Percentiles rank a stretch among this genome's conserved stretches.
Conservation (phyloP, 495 filamentous ascomycete genomes). For the Lophium mytilinum region DNA sequence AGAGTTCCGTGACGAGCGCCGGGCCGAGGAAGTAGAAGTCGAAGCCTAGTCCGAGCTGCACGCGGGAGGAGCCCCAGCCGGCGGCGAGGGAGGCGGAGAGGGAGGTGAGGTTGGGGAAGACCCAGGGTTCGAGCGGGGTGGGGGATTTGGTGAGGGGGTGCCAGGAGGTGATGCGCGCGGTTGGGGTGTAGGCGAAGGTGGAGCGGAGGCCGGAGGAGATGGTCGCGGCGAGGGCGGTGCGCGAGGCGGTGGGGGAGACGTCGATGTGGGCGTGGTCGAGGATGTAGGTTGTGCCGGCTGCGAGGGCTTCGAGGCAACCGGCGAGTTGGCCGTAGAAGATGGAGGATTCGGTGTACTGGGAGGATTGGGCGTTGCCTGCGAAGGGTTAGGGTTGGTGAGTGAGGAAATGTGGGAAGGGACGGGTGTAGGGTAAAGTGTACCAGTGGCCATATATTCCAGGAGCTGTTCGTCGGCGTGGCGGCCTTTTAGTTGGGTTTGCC, state of each 20-base stretch:
- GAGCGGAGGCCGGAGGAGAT: conserved; percentile 42
- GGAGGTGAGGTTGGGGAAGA: conserved; percentile 31
- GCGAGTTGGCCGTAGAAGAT: conserved; percentile 48
- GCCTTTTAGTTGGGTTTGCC: conserved; percentile 46
- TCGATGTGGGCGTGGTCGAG: conserved; percentile 50
- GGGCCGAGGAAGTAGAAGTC: conserved; percentile 11
- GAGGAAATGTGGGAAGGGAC: background rate
- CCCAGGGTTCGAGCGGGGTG: conserved; percentile 36
- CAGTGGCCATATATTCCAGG: conserved; percentile 36
- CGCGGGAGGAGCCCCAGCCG: conserved; percentile 36
- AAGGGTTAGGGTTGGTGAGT: background rate
- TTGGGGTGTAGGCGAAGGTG: conserved; percentile 42
- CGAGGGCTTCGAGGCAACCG: conserved; percentile 44
- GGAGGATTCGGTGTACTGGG: conserved; percentile 40
- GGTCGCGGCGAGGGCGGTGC: conserved; percentile 35
- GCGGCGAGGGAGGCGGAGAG: conserved; percentile 24
- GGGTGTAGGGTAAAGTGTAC: conserved; percentile 22
- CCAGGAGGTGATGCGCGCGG: conserved; percentile 31
- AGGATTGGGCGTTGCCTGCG: conserved; percentile 29
- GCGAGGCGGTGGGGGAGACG: conserved; percentile 37
- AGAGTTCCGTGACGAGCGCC: conserved; percentile 1
- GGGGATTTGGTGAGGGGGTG: conserved; percentile 30
- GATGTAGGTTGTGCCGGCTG: conserved; percentile 50
- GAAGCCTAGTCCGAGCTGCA: conserved; percentile 23
- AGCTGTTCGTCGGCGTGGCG: conserved; percentile 36